Evolutionary conservation across 2,329 filamentous ascomycete species (phyloP).

Genomic region (Trichoderma sp.): DNA sequence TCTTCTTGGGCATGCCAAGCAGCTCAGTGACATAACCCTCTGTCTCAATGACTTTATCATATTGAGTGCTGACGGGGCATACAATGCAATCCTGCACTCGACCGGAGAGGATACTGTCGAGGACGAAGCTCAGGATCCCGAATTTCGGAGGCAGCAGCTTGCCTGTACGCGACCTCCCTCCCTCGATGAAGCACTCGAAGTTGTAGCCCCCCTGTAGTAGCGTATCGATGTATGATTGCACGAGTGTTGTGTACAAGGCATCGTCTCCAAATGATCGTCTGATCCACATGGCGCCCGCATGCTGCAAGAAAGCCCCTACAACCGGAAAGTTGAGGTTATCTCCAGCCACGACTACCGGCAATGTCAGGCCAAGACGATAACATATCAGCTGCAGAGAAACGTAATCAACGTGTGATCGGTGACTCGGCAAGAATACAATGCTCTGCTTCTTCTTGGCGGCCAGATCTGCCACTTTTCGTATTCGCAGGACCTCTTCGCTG

Average conservation of each 20-base stretch:
- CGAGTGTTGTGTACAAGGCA: slow-evolving; percentile 82
- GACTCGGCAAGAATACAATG: slow-evolving; percentile 92
- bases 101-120: slow-evolving; percentile 86
- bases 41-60: slow-evolving; percentile 98
- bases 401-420: slow-evolving; percentile 94
- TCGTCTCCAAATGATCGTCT: slow-evolving; percentile 89
- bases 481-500: slow-evolving; percentile 82
- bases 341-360: slow-evolving; percentile 90
- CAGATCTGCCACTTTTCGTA: slow-evolving; percentile 77
- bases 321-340: slow-evolving; percentile 95
- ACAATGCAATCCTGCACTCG: slow-evolving; percentile 88
- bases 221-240: slow-evolving; percentile 94
- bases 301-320: slow-evolving; percentile 84
- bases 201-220: slow-evolving; percentile 88
- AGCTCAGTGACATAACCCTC: slow-evolving; percentile 95
- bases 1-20: slow-evolving; percentile 88
- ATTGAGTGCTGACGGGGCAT: slow-evolving; percentile 94
- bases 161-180: slow-evolving; percentile 85
- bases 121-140: slow-evolving; percentile 84
- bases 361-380: slow-evolving; percentile 81
- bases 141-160: slow-evolving; percentile 95
- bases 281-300: slow-evolving; percentile 98
- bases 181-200: slow-evolving; percentile 96
- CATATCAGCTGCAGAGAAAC: slow-evolving; percentile 93
- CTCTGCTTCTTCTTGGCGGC: slow-evolving; percentile 87